Conservation (phyloP, 2,329 filamentous ascomycete species). For the Arthrobotrys sinensis region DNA sequence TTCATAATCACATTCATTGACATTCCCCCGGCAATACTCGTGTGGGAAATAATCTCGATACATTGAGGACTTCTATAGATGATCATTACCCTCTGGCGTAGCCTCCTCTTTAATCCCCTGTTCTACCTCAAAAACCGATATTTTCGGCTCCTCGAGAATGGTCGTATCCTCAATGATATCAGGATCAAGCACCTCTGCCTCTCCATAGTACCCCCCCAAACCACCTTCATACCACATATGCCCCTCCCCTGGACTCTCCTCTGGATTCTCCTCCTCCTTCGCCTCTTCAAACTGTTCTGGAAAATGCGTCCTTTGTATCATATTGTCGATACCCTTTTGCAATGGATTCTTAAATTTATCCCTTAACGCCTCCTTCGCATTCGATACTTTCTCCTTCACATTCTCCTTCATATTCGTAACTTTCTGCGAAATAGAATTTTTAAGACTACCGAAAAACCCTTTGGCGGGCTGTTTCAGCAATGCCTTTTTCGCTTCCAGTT, state of each 20-base stretch:
- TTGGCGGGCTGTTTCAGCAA: constrained; percentile 2
- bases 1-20: no score
- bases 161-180: background rate
- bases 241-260: background rate
- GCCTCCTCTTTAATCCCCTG: constrained; percentile 10
- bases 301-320: constrained; percentile 23
- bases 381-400: constrained; percentile 5
- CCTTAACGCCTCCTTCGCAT: constrained; percentile 3
- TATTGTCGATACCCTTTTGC: background rate
- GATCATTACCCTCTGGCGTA: background rate
- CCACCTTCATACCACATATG: background rate
- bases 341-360: constrained; percentile 11
- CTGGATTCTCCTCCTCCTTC: constrained; percentile 6
- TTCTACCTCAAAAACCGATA: constrained; percentile 26
- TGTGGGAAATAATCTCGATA: no score
- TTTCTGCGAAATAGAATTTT: background rate
- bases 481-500: background rate
- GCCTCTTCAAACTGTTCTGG: constrained; percentile 22
- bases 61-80: background rate
- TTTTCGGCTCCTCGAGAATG: constrained; percentile 6
- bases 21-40: no score
- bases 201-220: constrained; percentile 10
- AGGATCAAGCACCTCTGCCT: background rate
- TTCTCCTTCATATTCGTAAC: background rate
- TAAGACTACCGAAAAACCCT: background rate